phyloP scores from a whole-genome alignment of 257 asterid genomes.

The Jacaranda mimosifolia region DNA sequence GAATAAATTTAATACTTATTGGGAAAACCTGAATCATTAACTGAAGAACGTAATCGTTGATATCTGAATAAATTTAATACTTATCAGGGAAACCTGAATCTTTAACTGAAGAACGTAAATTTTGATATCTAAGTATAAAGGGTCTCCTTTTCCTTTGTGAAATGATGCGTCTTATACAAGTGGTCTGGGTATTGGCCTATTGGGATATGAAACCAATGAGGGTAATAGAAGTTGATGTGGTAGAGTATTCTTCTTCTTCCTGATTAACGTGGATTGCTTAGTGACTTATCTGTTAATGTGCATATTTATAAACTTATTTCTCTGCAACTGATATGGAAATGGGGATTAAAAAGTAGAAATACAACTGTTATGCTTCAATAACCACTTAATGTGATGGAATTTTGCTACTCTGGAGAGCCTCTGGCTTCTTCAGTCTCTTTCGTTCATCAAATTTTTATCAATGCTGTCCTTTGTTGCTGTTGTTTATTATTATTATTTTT shows the following conservation, averaged over 20 bases:
- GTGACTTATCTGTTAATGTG: background rate
- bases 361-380: background rate
- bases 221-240: background rate
- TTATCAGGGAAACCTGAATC: no score
- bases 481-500: background rate
- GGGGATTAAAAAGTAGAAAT: background rate
- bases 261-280: background rate
- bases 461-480: background rate
- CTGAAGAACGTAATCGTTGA: no score
- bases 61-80: no score
- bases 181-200: no score
- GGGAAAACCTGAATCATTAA: no score
- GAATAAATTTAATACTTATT: no score
- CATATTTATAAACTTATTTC: background rate
- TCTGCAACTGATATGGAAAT: constrained; percentile 3
- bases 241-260: background rate
- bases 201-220: no score
- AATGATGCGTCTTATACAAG: background rate
- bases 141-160: background rate
- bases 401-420: background rate
- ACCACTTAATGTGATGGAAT: constrained; percentile 1
- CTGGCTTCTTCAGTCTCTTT: background rate
- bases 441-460: background rate
- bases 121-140: background rate
- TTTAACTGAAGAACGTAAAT: no score